These are phyloP conservation scores for Carallia brachiata DNA, from an alignment of 345 rosid species.

Conservation along the genomic window DNA sequence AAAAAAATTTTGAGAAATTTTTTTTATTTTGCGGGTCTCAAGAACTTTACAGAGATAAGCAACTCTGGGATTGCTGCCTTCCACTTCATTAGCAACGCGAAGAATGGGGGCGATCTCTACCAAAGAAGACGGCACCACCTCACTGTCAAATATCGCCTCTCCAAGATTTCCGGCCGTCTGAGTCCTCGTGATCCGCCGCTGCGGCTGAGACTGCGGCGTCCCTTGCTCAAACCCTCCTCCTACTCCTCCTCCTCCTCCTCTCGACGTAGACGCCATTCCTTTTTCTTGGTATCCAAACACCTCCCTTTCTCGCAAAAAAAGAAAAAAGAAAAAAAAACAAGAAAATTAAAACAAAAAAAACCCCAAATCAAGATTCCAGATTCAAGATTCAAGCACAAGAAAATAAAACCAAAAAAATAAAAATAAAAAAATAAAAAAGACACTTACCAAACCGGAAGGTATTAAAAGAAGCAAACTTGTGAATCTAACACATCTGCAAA, in stretches of 20 bases:
- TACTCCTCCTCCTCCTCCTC: conserved; percentile 16
- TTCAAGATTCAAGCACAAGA: too few relatives aligned
- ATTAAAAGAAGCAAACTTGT: not conserved
- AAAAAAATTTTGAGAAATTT: not conserved
- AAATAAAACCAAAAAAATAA: too few relatives aligned
- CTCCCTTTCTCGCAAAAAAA: not conserved
- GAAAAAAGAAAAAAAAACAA: not conserved
- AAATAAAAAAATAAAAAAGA: too few relatives aligned
- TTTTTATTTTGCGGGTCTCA: not conserved
- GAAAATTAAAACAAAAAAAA: not conserved
- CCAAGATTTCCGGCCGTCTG: conserved; percentile 96
- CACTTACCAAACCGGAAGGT: not conserved
- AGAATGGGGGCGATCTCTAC: conserved; percentile 97
- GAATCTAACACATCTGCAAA: not conserved
- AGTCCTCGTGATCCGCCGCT: conserved; percentile 66
- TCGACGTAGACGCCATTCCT: conserved; percentile 26
- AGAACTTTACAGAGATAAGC: conserved; percentile 85
- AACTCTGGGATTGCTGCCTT: conserved; percentile 83
- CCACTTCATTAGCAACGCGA: conserved; percentile 99
- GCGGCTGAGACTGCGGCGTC: conserved; percentile 31
- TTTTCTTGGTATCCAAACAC: not conserved
- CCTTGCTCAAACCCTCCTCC: conserved; percentile 25
- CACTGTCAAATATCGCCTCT: conserved; percentile 85
- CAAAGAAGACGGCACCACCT: conserved; percentile 94
- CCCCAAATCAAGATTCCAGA: too few relatives aligned